These are phyloP conservation scores for Lasiosphaeriaceae sp. DNA, from an alignment of 495 filamentous ascomycete species.

Conservation along the genomic window DNA sequence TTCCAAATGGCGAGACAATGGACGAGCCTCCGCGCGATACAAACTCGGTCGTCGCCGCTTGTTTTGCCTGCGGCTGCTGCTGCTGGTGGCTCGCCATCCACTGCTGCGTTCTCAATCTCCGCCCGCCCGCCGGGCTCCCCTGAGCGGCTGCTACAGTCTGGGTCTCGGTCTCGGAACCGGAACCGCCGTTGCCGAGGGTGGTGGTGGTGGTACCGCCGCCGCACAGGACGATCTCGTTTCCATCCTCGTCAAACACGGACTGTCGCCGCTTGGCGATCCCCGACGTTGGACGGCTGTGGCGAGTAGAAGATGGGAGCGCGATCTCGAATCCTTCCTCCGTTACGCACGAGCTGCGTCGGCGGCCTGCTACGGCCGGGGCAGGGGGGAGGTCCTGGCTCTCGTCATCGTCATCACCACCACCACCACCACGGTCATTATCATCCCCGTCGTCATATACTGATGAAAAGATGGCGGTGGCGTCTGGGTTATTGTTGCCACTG, in stretches of 20 bases:
- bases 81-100: not conserved
- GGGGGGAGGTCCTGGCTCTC: not conserved
- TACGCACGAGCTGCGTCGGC: conserved; percentile 27
- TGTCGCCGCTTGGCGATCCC: conserved; percentile 8
- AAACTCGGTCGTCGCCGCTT: conserved; percentile 25
- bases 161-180: not conserved
- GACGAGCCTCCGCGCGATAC: conserved; percentile 73
- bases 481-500: not conserved
- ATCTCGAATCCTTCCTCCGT: conserved; percentile 39
- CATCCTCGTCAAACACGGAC: conserved; percentile 44
- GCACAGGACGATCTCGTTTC: conserved; percentile 44
- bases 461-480: not conserved
- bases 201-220: not conserved
- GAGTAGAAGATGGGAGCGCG: conserved; percentile 22
- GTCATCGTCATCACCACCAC: not conserved
- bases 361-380: not conserved
- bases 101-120: too few species aligned
- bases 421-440: not conserved
- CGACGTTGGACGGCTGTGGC: not conserved
- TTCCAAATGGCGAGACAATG: conserved; percentile 75
- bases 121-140: not conserved
- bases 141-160: not conserved
- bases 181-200: too few species aligned
- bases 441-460: not conserved
- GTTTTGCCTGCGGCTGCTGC: not conserved